Conservation (phyloP, 179 eudicot genomes). For the Gypsophila paniculata region DNA sequence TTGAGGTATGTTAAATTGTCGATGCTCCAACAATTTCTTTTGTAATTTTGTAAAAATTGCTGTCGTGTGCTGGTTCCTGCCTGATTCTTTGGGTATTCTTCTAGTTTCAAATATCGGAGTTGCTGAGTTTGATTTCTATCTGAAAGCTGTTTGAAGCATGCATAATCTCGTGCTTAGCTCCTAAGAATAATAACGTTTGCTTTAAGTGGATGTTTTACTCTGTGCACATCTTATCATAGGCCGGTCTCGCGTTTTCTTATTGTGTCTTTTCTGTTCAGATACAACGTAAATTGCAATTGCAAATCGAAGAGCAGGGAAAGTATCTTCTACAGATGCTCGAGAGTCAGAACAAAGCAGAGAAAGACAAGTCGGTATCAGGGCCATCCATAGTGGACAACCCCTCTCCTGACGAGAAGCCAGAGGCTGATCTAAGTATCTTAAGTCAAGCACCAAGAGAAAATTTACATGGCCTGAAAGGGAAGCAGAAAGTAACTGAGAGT, state of each 20-base stretch:
- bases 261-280: neutral
- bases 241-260: neutral
- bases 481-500: slow-evolving; percentile 20
- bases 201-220: neutral
- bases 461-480: slow-evolving; percentile 22
- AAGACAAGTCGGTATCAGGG: neutral
- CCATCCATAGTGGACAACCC: neutral
- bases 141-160: too few relatives aligned
- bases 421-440: slow-evolving; percentile 16
- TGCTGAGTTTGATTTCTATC: neutral
- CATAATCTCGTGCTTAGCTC: neutral
- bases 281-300: slow-evolving; percentile 15
- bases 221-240: neutral
- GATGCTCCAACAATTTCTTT: neutral
- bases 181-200: neutral
- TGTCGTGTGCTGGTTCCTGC: too few relatives aligned
- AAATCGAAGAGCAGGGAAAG: slow-evolving; percentile 19
- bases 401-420: slow-evolving; percentile 18
- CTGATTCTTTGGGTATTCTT: too few relatives aligned
- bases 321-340: slow-evolving; percentile 17
- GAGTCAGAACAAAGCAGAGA: slow-evolving; percentile 16
- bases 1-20: slow-evolving; percentile 31
- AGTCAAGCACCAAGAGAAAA: slow-evolving; percentile 17
- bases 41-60: neutral
- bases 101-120: too few relatives aligned